phyloP scores from a whole-genome alignment of 352 stramenopile genomes.

The Blastocystis sp. region DNA sequence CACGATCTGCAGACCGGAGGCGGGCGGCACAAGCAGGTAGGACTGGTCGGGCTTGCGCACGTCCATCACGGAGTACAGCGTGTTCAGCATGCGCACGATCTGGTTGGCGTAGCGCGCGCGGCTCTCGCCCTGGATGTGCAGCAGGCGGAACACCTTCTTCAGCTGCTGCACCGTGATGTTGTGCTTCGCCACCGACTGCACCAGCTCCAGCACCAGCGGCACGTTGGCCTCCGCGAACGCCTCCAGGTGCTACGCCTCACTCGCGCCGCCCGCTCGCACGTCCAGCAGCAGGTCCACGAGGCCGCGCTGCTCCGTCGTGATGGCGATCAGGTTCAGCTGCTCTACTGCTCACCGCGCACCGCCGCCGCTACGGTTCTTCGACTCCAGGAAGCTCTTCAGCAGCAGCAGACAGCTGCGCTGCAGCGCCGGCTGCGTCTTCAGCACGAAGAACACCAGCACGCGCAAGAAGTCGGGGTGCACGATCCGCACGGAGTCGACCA shows the following conservation, averaged over 20 bases:
- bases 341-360: neutral
- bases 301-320: neutral
- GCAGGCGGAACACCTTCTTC: constrained; percentile 63
- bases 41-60: constrained; percentile 24
- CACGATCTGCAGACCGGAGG: constrained; percentile 18
- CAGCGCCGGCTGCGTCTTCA: neutral
- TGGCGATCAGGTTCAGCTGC: constrained; percentile 57
- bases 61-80: constrained; percentile 32
- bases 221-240: constrained; percentile 11
- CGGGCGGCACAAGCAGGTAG: constrained; percentile 22
- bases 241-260: constrained; percentile 37
- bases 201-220: constrained; percentile 29
- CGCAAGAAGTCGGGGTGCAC: constrained; percentile 47
- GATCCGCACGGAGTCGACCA: constrained; percentile 43
- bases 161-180: constrained; percentile 66
- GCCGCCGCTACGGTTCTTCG: neutral
- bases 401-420: constrained; percentile 24
- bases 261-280: neutral
- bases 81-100: constrained; percentile 56
- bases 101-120: constrained; percentile 29
- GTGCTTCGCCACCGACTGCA: constrained; percentile 49
- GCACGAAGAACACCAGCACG: constrained; percentile 57
- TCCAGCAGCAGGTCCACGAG: constrained; percentile 46
- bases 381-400: constrained; percentile 9
- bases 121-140: constrained; percentile 43